Evolutionary conservation across 2,329 filamentous ascomycete species (phyloP), one percentile per base, ranked within the genome.

Genomic region (Beauveria pseudobassiana): DNA sequence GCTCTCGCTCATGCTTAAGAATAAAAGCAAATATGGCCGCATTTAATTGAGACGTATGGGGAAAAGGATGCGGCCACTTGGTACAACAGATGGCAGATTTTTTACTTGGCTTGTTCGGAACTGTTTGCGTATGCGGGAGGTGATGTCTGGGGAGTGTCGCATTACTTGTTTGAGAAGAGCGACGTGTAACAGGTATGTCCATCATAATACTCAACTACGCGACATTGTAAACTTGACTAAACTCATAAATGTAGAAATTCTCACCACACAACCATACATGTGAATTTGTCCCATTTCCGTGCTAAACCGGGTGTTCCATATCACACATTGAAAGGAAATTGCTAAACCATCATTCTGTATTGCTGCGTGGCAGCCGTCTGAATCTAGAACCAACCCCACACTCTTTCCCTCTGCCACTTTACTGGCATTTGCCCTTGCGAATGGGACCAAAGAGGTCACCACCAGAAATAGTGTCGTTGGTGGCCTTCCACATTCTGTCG

Each of bases 71-170:
- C 83, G 1, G 69, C 74, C 52, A 85, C 80, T 59, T 90, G 86
- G 87, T 89, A 82, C 70, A 82, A 88, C 68, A 77, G 87, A 62
- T 90, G 87, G 87, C 84, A 89, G 74, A 82, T 89, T 40, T 90
- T 89, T 66, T 88, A 88, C 70, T 78, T 89, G 80, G 87, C 86
- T 30, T 89, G 87, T 72, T 85, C 85, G 50, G 86, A 89, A 74
- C 71, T 90, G 64, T 90, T 89, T 72, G 83, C 81, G 46, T 87
- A 82, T 70, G 79, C 84, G 43, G 83, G 82, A 16, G 86, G 86
- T 10, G 85, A 90, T 68, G 83, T 79, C 5, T 89, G 87, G 86
- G 87, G 86, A 4, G 84, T 89, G 1, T 79, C 80, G 51, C 86
- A 89, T 73, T 85, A 86, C 68, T 72, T 88, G 61, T 89, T 90